Conservation (phyloP, 257 asterid genomes). For the Gynochthodes officinalis region DNA sequence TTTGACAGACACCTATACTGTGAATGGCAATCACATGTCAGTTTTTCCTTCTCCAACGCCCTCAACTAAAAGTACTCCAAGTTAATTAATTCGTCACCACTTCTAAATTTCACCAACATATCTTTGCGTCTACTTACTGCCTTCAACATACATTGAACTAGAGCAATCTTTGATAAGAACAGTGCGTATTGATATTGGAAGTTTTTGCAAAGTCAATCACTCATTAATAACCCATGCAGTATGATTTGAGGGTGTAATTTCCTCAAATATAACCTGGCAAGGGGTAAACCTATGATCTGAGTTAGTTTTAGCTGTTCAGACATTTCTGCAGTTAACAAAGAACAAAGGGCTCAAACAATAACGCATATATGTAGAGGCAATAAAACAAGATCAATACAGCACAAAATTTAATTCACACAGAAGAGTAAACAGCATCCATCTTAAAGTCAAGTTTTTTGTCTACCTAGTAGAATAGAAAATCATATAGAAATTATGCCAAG, state of each 20-base stretch:
- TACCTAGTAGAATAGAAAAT: neutral
- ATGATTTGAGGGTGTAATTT: neutral
- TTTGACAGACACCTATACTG: slow-evolving; percentile 2
- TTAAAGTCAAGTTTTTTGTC: neutral
- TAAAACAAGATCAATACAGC: neutral
- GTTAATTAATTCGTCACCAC: neutral
- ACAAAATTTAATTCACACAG: neutral
- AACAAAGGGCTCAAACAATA: neutral
- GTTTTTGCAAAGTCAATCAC: neutral
- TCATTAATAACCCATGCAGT: neutral
- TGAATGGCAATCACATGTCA: neutral
- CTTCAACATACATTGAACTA: neutral
- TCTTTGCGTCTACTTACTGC: neutral
- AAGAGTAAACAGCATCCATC: neutral
- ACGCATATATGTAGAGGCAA: neutral
- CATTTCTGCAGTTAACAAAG: neutral
- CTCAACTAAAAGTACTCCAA: neutral
- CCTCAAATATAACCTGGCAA: slow-evolving; percentile 5
- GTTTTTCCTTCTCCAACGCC: slow-evolving; percentile 1
- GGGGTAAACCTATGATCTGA: neutral
- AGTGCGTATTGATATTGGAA: neutral
- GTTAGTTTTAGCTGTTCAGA: neutral
- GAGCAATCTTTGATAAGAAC: neutral
- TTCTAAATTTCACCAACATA: neutral
- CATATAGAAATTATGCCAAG: neutral